Conservation (phyloP, 768 basidiomycete species). For the Suillus fuscotomentosus region DNA sequence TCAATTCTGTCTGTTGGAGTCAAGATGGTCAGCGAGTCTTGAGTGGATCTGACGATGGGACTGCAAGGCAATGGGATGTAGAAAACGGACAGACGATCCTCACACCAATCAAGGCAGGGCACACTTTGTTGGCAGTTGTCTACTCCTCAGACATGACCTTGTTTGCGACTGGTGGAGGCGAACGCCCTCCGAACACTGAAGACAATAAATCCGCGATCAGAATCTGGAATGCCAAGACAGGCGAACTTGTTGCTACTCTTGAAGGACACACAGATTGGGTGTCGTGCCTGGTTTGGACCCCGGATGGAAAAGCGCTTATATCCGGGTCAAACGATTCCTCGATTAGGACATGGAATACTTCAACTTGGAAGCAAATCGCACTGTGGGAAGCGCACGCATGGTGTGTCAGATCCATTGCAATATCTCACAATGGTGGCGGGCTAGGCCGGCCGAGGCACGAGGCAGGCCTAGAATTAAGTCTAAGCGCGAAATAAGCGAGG, state of each 20-base stretch:
- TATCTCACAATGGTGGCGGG: background rate
- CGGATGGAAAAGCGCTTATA: background rate
- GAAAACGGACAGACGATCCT: background rate
- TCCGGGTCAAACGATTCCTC: rapidly evolving
- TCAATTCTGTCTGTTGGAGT: background rate
- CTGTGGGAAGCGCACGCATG: background rate
- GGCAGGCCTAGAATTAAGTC: no score
- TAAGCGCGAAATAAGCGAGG: no score
- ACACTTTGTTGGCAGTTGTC: background rate
- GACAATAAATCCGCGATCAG: background rate
- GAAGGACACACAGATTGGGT: background rate
- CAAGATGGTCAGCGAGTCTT: background rate
- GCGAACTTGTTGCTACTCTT: background rate
- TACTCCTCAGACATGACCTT: background rate
- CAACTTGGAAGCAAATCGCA: background rate
- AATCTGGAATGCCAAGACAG: background rate
- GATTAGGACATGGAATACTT: background rate
- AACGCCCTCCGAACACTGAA: background rate
- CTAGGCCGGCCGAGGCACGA: no score
- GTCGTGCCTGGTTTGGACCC: background rate
- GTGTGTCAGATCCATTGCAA: background rate
- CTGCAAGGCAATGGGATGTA: background rate
- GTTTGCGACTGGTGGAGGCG: background rate
- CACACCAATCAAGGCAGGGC: background rate
- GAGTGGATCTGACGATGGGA: background rate